A percentile compares a stretch with the other conserved stretches of the same genome.
Evolutionary conservation across 1,284 basidiomycete species (phyloP).

Genomic region (Cryptococcus jaspeensis): DNA sequence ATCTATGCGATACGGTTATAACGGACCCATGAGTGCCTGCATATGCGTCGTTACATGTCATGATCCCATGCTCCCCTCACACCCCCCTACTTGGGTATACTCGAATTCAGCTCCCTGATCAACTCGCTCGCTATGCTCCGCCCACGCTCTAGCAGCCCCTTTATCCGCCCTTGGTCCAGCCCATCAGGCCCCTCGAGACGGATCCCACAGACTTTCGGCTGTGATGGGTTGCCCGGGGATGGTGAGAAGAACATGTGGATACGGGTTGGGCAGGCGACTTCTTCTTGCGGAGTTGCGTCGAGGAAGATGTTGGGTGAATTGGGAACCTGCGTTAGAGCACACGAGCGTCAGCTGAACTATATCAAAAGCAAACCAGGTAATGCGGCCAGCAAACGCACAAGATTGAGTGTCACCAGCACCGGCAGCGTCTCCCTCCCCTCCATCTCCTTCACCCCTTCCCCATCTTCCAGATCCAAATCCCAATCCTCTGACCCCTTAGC

Average conservation of each 20-base stretch:
- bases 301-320: conserved; percentile 33
- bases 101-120: conserved; percentile 23
- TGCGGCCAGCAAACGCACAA: conserved; percentile 26
- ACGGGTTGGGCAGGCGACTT: conserved; percentile 46
- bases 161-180: conserved; percentile 29
- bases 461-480: conserved; percentile 46
- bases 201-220: conserved; percentile 43
- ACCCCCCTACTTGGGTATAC: conserved; percentile 9
- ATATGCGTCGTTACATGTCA: background rate
- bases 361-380: background rate
- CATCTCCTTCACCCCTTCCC: conserved; percentile 27
- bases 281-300: conserved; percentile 47
- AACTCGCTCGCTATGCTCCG: conserved; percentile 26
- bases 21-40: background rate
- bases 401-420: conserved; percentile 45
- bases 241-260: conserved; percentile 42
- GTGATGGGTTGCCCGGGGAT: background rate
- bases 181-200: conserved; percentile 45
- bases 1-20: background rate
- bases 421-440: conserved; percentile 40
- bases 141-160: conserved; percentile 31
- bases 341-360: background rate
- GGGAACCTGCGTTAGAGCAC: conserved; percentile 27
- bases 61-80: background rate
- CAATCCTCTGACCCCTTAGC: conserved; percentile 48